These are phyloP conservation scores for Zarea fungicola DNA, from an alignment of 2,329 filamentous ascomycete species.

Conservation along the genomic window DNA sequence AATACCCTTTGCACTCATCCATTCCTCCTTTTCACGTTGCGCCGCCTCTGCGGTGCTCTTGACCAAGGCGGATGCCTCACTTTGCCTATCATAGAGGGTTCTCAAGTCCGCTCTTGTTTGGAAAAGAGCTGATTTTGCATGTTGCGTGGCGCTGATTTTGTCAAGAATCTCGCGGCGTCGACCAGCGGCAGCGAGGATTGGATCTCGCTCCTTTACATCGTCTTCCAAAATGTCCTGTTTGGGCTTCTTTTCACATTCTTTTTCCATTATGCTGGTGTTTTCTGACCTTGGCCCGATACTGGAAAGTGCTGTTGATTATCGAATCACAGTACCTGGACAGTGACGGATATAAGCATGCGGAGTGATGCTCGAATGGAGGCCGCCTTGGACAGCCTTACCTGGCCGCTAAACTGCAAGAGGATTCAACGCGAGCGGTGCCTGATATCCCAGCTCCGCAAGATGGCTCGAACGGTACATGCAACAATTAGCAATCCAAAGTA, in stretches of 20 bases:
- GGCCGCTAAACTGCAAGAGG: too few relatives aligned
- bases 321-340: too few relatives aligned
- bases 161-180: not conserved
- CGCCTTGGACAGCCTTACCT: too few relatives aligned
- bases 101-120: not conserved
- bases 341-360: too few relatives aligned
- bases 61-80: not conserved
- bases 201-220: not conserved
- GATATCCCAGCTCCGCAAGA: too few relatives aligned
- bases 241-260: not conserved
- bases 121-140: not conserved
- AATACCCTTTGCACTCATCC: slow-evolving; percentile 1
- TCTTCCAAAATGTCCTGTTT: not conserved
- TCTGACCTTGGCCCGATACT: too few relatives aligned
- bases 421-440: too few relatives aligned
- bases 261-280: too few relatives aligned
- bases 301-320: too few relatives aligned
- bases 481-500: too few relatives aligned
- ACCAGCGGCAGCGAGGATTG: not conserved
- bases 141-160: not conserved
- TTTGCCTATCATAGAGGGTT: not conserved
- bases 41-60: not conserved
- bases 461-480: too few relatives aligned
- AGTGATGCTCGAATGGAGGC: too few relatives aligned
- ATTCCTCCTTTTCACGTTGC: not conserved